Conservation (phyloP, 1,284 basidiomycete species). For the Athelia sp. region DNA sequence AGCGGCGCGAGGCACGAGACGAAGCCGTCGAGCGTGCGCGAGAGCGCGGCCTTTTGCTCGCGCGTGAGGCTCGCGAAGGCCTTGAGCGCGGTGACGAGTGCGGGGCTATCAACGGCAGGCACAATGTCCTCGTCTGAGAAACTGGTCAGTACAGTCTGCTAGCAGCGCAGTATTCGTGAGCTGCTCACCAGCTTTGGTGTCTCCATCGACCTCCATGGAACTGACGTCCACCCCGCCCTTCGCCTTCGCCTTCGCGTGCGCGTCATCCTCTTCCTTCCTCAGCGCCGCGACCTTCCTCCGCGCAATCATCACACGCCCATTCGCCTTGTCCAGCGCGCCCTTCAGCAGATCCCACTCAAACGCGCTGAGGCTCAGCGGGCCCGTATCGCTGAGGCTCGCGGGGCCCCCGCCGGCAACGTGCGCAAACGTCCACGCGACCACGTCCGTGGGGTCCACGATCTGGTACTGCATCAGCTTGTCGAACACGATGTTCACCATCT, state of each 20-base stretch:
- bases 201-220: constrained; percentile 68
- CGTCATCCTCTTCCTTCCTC: constrained; percentile 85
- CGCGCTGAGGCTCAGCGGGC: constrained; percentile 43
- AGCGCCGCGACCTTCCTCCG: constrained; percentile 67
- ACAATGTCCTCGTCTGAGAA: constrained; percentile 9
- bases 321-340: constrained; percentile 82
- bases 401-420: constrained; percentile 32
- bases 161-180: background rate
- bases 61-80: constrained; percentile 66
- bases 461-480: constrained; percentile 99
- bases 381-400: constrained; percentile 22
- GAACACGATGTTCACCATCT: constrained; percentile 88
- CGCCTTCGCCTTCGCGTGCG: constrained; percentile 68
- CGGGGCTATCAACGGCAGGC: constrained; percentile 54
- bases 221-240: constrained; percentile 35
- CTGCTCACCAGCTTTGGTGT: constrained; percentile 47
- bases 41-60: constrained; percentile 70
- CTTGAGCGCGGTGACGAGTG: constrained; percentile 63
- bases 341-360: constrained; percentile 82
- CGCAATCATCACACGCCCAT: constrained; percentile 77
- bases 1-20: constrained; percentile 51
- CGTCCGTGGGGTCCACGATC: constrained; percentile 91
- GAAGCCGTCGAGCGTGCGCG: constrained; percentile 67
- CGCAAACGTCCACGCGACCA: constrained; percentile 82
- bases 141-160: background rate